phyloP scores from a whole-genome alignment of 805 yeast species.

The Schwanniomyces pseudopolymorphus region DNA sequence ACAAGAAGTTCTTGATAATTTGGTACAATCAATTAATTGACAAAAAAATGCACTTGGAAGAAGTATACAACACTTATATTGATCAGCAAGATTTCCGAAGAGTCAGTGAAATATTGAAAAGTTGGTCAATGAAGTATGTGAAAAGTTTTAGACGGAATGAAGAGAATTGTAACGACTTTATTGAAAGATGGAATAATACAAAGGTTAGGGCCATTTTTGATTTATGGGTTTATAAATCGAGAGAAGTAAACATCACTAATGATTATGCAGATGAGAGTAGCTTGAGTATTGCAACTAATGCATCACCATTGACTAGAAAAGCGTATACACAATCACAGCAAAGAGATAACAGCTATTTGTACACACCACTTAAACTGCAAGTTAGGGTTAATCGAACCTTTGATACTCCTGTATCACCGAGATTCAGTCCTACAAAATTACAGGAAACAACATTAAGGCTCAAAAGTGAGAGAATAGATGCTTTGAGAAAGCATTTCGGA shows the following conservation, averaged over 20 bases:
- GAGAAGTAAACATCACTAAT: conserved; percentile 7
- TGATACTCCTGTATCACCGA: conserved; percentile 20
- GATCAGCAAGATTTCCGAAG: conserved; percentile 26
- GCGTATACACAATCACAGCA: conserved; percentile 7
- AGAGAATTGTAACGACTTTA: conserved; percentile 34
- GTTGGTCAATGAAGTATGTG: conserved; percentile 38
- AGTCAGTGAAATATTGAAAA: conserved; percentile 25
- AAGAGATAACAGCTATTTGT: conserved; percentile 22
- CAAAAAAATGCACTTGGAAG: conserved; percentile 22
- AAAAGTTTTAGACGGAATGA: conserved; percentile 31
- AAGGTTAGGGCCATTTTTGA: conserved; percentile 31
- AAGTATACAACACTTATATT: conserved; percentile 28
- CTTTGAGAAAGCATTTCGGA: conserved; percentile 32
- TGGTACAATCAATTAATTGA: conserved; percentile 35
- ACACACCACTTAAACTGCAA: conserved; percentile 35
- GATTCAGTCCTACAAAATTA: conserved; percentile 35
- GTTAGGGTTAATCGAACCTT: conserved; percentile 1
- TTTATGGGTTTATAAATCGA: conserved; percentile 33
- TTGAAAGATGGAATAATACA: conserved; percentile 29
- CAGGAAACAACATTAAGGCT: conserved; percentile 40
- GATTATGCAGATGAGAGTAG: conserved; percentile 12
- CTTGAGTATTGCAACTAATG: conserved; percentile 21
- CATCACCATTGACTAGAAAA: conserved; percentile 33
- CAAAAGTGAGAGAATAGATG: conserved; percentile 32
- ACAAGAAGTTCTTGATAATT: conserved; percentile 26